Percentiles rank a stretch among this genome's conserved stretches.
Conservation (phyloP, 805 yeast genomes). For the Gaillardinia entomophila region DNA sequence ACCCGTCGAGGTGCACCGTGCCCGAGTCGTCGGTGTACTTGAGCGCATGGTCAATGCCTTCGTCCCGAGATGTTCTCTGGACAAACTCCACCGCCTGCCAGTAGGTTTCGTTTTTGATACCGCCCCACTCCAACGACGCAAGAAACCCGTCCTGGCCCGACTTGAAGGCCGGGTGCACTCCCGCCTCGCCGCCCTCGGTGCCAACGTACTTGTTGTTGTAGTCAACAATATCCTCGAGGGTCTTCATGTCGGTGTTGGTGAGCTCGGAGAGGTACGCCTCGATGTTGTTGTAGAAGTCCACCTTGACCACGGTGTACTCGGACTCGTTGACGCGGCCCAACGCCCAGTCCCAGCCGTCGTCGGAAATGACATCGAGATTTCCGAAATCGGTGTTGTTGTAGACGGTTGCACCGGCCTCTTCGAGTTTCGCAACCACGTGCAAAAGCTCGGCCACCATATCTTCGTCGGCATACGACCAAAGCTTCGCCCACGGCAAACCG, state of each 20-base stretch:
- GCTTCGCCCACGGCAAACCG: constrained; percentile 21
- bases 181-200: constrained; percentile 17
- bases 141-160: constrained; percentile 22
- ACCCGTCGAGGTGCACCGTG: constrained; percentile 13
- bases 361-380: constrained; percentile 16
- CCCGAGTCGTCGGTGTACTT: constrained; percentile 20
- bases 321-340: constrained; percentile 19
- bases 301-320: constrained; percentile 22
- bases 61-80: constrained; percentile 19
- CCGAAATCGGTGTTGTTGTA: constrained; percentile 20
- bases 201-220: constrained; percentile 15
- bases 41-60: constrained; percentile 23
- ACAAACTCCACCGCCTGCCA: constrained; percentile 21
- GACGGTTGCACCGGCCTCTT: constrained; percentile 20
- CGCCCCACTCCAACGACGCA: constrained; percentile 18
- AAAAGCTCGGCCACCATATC: constrained; percentile 11
- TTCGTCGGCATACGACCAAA: constrained; percentile 9
- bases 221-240: constrained; percentile 18
- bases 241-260: constrained; percentile 15
- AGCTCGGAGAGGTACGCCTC: constrained; percentile 14
- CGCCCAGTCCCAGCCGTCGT: constrained; percentile 24
- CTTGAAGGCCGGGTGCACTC: constrained; percentile 16
- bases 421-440: constrained; percentile 10
- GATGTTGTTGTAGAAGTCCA: constrained; percentile 20
- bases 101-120: constrained; percentile 19